Evolutionary conservation across 192 early-diverging fungal species (phyloP), one percentile per base, ranked within the genome.

Genomic region (Gryganskiella cystojenkinii): DNA sequence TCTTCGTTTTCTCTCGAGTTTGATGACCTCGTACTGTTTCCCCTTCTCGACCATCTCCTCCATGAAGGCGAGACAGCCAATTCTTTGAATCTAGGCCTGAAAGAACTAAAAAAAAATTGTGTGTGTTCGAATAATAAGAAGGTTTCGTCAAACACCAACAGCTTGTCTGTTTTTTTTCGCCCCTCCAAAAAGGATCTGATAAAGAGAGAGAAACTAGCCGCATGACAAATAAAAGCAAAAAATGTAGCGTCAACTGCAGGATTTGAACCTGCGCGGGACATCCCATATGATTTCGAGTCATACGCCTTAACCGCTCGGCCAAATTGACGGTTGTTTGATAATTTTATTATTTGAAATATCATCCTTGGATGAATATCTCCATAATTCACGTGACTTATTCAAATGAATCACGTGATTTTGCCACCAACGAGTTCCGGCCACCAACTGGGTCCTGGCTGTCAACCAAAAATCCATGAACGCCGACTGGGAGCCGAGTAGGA

Each of bases 181-280:
- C n/a, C n/a, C n/a, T n/a, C n/a, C n/a, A n/a, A 40, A 40, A 40
- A 40, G 7, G 37, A 40, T 40, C 37, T 40, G 37, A 40, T 40
- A 40, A 40, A 13, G 37, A 13, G 7, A 40, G 37, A 40, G 37
- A 13, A 40, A 40, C 5, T 9, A 40, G 13, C 37, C 13, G 37
- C 37, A 40, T 22, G 28, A 28, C 28, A 31, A 28, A 49, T 13
- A 4, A 33, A 35, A 50, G 28, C 4, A 47, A 67, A 64, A 68
- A 61, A 22, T 60, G 25, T 76, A 3, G 44, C 82, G 82, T 78
- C 82, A 81, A 76, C 82, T 70, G 79, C 82, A 83, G 82, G 82
- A 83, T 83, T 83, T 83, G 82, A 84, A 84, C 82, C 82, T 84
- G 82, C 80, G 82, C 82, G 79, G 79, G 82, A 83, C 27, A 75